Percentiles rank a stretch among this genome's conserved stretches.
Evolutionary conservation across 345 rosid species (phyloP).

Genomic region (Carallia pectinifolia): DNA sequence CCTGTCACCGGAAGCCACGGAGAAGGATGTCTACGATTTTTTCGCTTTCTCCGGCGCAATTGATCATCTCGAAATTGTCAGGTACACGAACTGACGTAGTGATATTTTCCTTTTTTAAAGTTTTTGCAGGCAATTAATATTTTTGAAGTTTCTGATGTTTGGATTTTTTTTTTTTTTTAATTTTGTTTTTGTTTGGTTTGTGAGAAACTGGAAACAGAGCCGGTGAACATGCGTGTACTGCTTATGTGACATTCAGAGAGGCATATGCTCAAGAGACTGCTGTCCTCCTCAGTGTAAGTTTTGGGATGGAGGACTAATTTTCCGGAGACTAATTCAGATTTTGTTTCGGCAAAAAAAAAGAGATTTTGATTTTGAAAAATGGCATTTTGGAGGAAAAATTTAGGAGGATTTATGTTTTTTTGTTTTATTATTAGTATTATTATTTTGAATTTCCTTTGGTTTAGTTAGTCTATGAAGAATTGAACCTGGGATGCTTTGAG

Average conservation of each 20-base stretch:
- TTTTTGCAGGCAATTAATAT: neutral
- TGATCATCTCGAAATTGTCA: constrained; percentile 55
- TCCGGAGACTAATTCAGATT: too few relatives aligned
- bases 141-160: neutral
- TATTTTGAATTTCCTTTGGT: neutral
- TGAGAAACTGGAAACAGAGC: constrained; percentile 24
- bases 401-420: neutral
- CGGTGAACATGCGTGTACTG: constrained; percentile 54
- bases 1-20: constrained; percentile 62
- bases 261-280: constrained; percentile 84
- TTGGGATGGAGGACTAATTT: neutral
- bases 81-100: constrained; percentile 24
- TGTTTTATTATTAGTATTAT: neutral
- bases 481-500: too few relatives aligned
- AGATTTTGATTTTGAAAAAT: neutral
- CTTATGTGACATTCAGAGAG: constrained; percentile 73
- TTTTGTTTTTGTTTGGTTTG: neutral
- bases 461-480: neutral
- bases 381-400: neutral
- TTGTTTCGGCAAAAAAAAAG: too few relatives aligned
- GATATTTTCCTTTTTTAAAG: neutral
- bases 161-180: neutral
- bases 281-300: constrained; percentile 69
- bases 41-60: constrained; percentile 72
- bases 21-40: constrained; percentile 61